Base-by-base conservation (phyloP, 345 rosid species). In the Nephelium lappaceum region DNA sequence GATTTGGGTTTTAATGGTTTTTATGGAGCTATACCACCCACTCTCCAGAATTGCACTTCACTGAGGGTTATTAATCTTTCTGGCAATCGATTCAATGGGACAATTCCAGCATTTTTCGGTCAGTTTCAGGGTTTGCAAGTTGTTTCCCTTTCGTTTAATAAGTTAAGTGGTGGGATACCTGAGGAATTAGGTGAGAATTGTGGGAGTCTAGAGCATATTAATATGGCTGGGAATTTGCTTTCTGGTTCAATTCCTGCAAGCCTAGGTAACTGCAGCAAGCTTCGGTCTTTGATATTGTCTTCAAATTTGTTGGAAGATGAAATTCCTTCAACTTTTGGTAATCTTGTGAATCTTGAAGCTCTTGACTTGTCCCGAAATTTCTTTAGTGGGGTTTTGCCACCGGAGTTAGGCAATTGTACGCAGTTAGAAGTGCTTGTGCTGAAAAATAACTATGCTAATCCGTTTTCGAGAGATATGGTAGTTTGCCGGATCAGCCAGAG, bases 1-100 rank as follows among this genome's bases (percentile, higher is more conserved):
- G 90, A 87, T 84, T 78, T 87, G 88, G 83, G 86, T 58, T 87
- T 87, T 80, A 87, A 87, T 81, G 81, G 74, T 70, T 83, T 87
- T 62, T 14, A 57, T 27, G 88, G 90, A 69, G 38, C 77, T 64
- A 76, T 87, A 67, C 87, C 86, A 2, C 3, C 38, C 11, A 65
- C 83, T 60, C 77, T 87, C 23, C 79, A 55, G 49, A 87, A 83
- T 68, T 87, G 86, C 73, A 75, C 86, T 49, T 73, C 78, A 6
- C 75, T 87, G 60, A 75, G 76, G 31, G 83, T 85, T 24, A 72
- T 87, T 78, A 82, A 76, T 83, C 83, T 87, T 23, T 83, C 88
- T 18, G 87, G 88, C 41, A 87, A 87, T 81, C 82, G 25, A 55
- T 60, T 87, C 16, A 83, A 85, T 64, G 90, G 87, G 43, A 72